A percentile compares a stretch with the other conserved stretches of the same genome.
phyloP scores from a whole-genome alignment of 2,329 filamentous ascomycete species.

The Exophiala lecanii-corni region DNA sequence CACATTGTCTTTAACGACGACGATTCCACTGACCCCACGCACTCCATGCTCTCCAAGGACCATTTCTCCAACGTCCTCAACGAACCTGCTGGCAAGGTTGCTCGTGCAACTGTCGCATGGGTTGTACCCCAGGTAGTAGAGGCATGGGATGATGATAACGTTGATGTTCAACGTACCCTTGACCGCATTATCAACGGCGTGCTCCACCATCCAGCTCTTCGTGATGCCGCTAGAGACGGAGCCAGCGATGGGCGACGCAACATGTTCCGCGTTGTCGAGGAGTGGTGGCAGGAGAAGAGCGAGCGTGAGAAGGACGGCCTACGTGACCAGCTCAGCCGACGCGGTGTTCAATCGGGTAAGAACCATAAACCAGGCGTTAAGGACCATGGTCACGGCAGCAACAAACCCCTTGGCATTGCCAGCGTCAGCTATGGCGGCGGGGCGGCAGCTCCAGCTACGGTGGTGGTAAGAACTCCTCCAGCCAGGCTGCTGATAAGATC shows the following conservation, averaged over 20 bases:
- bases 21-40: slow-evolving; percentile 72
- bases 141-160: slow-evolving; percentile 73
- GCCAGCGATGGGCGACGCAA: slow-evolving; percentile 65
- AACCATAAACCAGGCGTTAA: slow-evolving; percentile 85
- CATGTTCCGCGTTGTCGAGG: slow-evolving; percentile 75
- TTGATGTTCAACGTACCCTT: slow-evolving; percentile 65
- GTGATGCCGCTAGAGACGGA: slow-evolving; percentile 64
- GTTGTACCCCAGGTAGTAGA: slow-evolving; percentile 84
- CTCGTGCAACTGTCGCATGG: slow-evolving; percentile 75
- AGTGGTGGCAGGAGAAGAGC: slow-evolving; percentile 73
- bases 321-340: slow-evolving; percentile 68
- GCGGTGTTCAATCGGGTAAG: slow-evolving; percentile 69
- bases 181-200: slow-evolving; percentile 76
- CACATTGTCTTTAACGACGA: slow-evolving; percentile 82
- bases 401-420: slow-evolving; percentile 72
- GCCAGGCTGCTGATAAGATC: slow-evolving; percentile 17
- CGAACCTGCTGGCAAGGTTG: slow-evolving; percentile 78
- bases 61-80: slow-evolving; percentile 91
- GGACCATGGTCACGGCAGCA: slow-evolving; percentile 81
- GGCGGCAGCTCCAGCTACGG: slow-evolving; percentile 24
- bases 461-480: slow-evolving; percentile 13
- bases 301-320: slow-evolving; percentile 62
- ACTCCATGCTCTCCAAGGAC: slow-evolving; percentile 94
- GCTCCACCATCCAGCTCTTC: slow-evolving; percentile 82
- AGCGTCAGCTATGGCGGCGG: slow-evolving; percentile 31